Percentiles rank a stretch among this genome's conserved stretches.
These are phyloP conservation scores for Baeospora myosura DNA, from an alignment of 1,284 basidiomycete species.

Conservation along the genomic window DNA sequence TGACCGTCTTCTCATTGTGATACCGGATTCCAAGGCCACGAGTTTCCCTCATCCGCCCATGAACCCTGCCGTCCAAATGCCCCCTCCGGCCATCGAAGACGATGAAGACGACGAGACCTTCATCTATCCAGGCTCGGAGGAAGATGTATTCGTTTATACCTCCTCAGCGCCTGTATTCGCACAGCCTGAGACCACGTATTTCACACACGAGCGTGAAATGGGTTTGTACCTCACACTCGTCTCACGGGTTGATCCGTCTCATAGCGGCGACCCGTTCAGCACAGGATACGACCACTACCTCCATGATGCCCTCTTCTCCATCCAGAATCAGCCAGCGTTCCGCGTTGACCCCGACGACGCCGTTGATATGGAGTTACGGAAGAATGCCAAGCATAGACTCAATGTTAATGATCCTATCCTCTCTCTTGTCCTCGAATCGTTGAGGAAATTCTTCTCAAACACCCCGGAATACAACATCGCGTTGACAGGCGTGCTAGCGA, in stretches of 20 bases:
- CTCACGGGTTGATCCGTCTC: conserved; percentile 71
- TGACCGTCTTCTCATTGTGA: conserved; percentile 61
- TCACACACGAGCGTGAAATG: conserved; percentile 77
- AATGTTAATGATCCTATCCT: conserved; percentile 75
- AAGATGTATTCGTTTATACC: conserved; percentile 17
- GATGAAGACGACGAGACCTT: conserved; percentile 60
- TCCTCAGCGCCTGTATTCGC: conserved; percentile 32
- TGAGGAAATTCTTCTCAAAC: conserved; percentile 79
- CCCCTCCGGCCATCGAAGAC: conserved; percentile 9
- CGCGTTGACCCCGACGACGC: conserved; percentile 31
- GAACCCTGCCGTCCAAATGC: conserved; percentile 19
- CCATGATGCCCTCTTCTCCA: conserved; percentile 65
- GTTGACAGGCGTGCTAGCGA: conserved; percentile 75
- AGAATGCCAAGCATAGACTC: conserved; percentile 61
- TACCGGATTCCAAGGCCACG: conserved; percentile 65
- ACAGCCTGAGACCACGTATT: conserved; percentile 64
- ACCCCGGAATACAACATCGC: conserved; percentile 84
- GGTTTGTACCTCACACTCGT: conserved; percentile 76
- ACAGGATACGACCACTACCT: conserved; percentile 85
- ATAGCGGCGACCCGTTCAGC: conserved; percentile 69
- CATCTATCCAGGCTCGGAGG: conserved; percentile 49
- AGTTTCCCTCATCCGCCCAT: conserved; percentile 59
- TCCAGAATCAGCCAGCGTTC: conserved; percentile 60
- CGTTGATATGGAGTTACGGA: conserved; percentile 30
- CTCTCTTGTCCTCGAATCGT: conserved; percentile 59